Base-by-base conservation (phyloP, 495 filamentous ascomycete genomes). In the Hapsidospora chrysogenum region DNA sequence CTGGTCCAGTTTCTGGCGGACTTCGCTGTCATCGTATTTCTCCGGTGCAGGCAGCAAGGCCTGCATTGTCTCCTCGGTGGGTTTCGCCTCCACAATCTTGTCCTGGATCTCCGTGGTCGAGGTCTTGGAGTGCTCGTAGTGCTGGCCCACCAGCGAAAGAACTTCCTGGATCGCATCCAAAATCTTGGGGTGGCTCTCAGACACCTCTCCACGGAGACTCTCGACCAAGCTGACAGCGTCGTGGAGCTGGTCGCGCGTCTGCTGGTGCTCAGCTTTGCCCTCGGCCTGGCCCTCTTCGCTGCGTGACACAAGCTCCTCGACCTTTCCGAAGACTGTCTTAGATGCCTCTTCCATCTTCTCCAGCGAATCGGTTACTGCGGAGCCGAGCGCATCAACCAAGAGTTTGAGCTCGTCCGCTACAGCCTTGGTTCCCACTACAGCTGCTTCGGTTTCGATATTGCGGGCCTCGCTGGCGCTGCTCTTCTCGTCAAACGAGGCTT, bases 1-100 rank as follows among this genome's bases (percentile, higher is more conserved):
- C 42, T 68, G 73, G 52, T 97, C 77, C n/a, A 97, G 68, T 57
- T 94, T 95, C 36, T 76, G 70, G 23, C 84, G 79, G 3, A 93
- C 66, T 27, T 57, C 63, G 4, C 58, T 67, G 49, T 92, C 78
- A 51, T 85, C 78, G 30, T 79, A 83, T 25, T 31, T 42, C 37
- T 70, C 60, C 0, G 53, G 49, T 2, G 56, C 53, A 1, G 56
- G 54, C 3, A 54, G 41, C 16, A 61, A 37, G n/a, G 43, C 36
- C 17, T 46, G 45, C 13, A 36, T 17, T 13, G 31, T 13, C n/a
- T 60, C 49, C 16, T 55, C 58, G 15, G 44, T 45, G n/a, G 54
- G 53, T 31, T 57, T 63, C n/a, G 54, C 63, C 30, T 64, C 53
- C 16, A 64, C 59, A 20, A 70, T 69, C 40, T 70, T 64, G 41